A percentile compares a stretch with the other conserved stretches of the same genome.
Evolutionary conservation across 1,284 basidiomycete species (phyloP).

Genomic region (Naganishia cerealis): DNA sequence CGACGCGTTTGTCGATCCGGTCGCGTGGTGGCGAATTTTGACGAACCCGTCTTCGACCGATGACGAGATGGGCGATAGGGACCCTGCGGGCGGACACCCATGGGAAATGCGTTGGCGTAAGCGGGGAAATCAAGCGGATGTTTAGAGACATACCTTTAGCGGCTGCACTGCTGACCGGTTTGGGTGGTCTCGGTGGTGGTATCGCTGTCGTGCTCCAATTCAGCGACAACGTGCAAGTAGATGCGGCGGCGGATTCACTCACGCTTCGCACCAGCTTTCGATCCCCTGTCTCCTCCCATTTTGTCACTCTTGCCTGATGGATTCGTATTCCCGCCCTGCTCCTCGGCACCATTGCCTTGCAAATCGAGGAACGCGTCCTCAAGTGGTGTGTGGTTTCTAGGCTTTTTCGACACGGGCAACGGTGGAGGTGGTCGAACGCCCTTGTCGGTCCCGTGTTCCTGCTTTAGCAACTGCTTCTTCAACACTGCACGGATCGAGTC

Average conservation of each 20-base stretch:
- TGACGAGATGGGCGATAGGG: conserved; percentile 29
- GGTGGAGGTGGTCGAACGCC: conserved; percentile 12
- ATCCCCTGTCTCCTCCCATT: background rate
- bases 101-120: too few relatives aligned
- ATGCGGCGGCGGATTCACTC: too few relatives aligned
- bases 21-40: conserved; percentile 22
- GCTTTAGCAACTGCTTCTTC: conserved; percentile 55
- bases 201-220: background rate
- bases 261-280: conserved; percentile 6
- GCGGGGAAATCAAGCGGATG: background rate
- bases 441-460: background rate
- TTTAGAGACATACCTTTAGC: background rate
- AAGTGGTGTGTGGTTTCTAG: background rate
- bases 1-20: conserved; percentile 21
- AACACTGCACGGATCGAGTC: conserved; percentile 64
- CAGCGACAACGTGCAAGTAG: background rate
- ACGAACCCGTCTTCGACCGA: conserved; percentile 33
- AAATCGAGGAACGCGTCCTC: conserved; percentile 16
- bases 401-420: conserved; percentile 5
- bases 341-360: background rate
- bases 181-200: conserved; percentile 28
- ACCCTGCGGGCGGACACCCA: background rate
- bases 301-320: background rate
- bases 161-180: conserved; percentile 6
- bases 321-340: background rate